These are phyloP conservation scores for Leccinellum albellum DNA, from an alignment of 768 basidiomycete species.

Conservation along the genomic window DNA sequence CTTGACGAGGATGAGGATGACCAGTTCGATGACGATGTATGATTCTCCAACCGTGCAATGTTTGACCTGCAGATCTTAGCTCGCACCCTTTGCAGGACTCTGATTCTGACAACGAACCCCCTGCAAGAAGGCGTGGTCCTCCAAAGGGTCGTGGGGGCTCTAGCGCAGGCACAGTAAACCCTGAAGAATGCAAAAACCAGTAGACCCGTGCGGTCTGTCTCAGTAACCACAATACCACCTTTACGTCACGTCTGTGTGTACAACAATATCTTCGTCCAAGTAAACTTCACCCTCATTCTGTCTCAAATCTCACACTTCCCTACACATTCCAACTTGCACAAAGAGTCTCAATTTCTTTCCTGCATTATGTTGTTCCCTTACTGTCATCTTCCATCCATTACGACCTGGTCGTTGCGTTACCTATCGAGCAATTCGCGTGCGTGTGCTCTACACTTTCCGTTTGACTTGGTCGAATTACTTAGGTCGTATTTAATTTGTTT, in stretches of 20 bases:
- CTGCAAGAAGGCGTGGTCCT: slow-evolving; percentile 54
- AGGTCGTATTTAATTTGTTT: slow-evolving; percentile 20
- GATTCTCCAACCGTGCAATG: slow-evolving; percentile 18
- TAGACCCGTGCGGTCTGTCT: slow-evolving; percentile 32
- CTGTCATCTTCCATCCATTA: not conserved
- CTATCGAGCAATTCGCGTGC: slow-evolving; percentile 9
- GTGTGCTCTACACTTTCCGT: slow-evolving; percentile 9
- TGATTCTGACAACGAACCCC: slow-evolving; percentile 63
- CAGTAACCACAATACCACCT: slow-evolving; percentile 19
- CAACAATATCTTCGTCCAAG: slow-evolving; percentile 14
- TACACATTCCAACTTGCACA: not conserved
- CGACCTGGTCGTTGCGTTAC: slow-evolving; percentile 10
- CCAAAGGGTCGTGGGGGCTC: slow-evolving; percentile 53
- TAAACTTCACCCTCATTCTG: slow-evolving; percentile 15
- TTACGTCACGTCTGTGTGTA: slow-evolving; percentile 9
- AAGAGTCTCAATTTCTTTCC: not conserved
- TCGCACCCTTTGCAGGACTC: slow-evolving; percentile 46
- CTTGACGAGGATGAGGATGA: slow-evolving; percentile 50
- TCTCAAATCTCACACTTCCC: not conserved
- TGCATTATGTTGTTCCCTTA: not conserved
- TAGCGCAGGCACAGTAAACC: slow-evolving; percentile 41
- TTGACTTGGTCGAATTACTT: slow-evolving; percentile 17
- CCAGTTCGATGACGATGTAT: slow-evolving; percentile 58
- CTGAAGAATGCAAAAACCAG: slow-evolving; percentile 93
- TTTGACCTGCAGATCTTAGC: slow-evolving; percentile 18